Conservation (phyloP, 441 rosid species). For the Populus trichocarpa region DNA sequence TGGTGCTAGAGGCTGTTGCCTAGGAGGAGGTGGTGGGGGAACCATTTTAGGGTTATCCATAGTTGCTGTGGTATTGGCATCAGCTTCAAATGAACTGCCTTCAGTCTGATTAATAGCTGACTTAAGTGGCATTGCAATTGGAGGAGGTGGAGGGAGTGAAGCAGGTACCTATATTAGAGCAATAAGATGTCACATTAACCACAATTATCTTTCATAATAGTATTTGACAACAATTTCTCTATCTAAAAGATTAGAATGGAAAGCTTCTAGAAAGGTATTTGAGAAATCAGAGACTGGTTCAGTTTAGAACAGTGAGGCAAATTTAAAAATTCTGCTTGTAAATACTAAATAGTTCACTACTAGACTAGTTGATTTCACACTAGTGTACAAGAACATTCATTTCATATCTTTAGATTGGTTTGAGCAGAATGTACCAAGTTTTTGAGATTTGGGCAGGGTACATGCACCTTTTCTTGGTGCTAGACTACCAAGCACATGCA, state of each 20-base stretch:
- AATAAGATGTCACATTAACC: not conserved
- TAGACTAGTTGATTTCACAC: not conserved
- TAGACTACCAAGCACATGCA: not conserved
- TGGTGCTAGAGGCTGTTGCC: conserved; percentile 49
- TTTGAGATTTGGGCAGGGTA: not conserved
- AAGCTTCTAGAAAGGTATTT: not conserved
- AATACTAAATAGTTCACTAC: too few relatives aligned
- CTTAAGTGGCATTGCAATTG: conserved; percentile 49
- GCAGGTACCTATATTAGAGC: conserved; percentile 38
- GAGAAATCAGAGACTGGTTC: not conserved
- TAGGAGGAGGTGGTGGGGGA: conserved; percentile 78
- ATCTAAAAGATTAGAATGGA: not conserved
- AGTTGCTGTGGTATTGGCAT: conserved; percentile 34
- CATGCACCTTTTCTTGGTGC: not conserved
- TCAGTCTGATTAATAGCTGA: conserved; percentile 46
- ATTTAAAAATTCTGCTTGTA: not conserved
- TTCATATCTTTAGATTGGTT: not conserved
- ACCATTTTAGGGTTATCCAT: conserved; percentile 47
- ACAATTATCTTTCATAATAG: not conserved
- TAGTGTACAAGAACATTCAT: not conserved
- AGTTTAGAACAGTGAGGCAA: not conserved
- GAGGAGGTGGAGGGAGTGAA: conserved; percentile 55
- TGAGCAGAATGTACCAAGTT: not conserved
- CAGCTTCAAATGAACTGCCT: conserved; percentile 39
- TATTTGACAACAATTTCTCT: not conserved